These are phyloP conservation scores for Penicillium atrosanguineum DNA, from an alignment of 495 filamentous ascomycete species.

Conservation along the genomic window DNA sequence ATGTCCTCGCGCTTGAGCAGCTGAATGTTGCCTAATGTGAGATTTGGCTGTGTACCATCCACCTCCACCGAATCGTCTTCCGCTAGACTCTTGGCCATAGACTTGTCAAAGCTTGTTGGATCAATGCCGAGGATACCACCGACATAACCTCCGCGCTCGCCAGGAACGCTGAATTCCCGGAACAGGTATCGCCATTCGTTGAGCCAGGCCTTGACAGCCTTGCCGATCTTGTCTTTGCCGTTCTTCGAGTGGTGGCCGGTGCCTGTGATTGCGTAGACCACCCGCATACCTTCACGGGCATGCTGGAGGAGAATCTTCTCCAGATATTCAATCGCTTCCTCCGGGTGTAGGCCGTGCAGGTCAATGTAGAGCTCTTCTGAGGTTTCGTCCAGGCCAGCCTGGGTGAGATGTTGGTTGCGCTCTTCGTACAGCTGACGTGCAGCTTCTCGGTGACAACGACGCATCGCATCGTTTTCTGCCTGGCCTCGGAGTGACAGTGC, in stretches of 20 bases:
- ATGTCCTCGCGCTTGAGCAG: slow-evolving; percentile 46
- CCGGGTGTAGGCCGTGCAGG: slow-evolving; percentile 92
- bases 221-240: slow-evolving; percentile 97
- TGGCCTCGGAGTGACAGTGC: slow-evolving; percentile 91
- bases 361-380: slow-evolving; percentile 86
- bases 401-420: slow-evolving; percentile 70
- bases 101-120: slow-evolving; percentile 82
- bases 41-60: slow-evolving; percentile 21
- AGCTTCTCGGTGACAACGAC: slow-evolving; percentile 93
- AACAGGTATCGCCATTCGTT: slow-evolving; percentile 96
- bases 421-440: slow-evolving; percentile 90
- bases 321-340: slow-evolving; percentile 94
- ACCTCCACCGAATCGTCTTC: slow-evolving; percentile 21
- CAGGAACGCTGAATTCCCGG: slow-evolving; percentile 92
- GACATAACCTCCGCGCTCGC: slow-evolving; percentile 74
- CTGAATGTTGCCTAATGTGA: slow-evolving; percentile 47
- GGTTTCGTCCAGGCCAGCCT: slow-evolving; percentile 36
- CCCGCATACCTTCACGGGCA: slow-evolving; percentile 58
- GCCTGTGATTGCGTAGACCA: slow-evolving; percentile 93
- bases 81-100: slow-evolving; percentile 28
- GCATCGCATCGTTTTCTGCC: slow-evolving; percentile 95
- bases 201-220: slow-evolving; percentile 84
- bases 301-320: slow-evolving; percentile 84
- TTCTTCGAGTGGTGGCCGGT: slow-evolving; percentile 98
- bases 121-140: slow-evolving; percentile 95